Conservation (phyloP, 225 moss, liverwort and hornwort genomes). For the Physcomitrellopsis africana region DNA sequence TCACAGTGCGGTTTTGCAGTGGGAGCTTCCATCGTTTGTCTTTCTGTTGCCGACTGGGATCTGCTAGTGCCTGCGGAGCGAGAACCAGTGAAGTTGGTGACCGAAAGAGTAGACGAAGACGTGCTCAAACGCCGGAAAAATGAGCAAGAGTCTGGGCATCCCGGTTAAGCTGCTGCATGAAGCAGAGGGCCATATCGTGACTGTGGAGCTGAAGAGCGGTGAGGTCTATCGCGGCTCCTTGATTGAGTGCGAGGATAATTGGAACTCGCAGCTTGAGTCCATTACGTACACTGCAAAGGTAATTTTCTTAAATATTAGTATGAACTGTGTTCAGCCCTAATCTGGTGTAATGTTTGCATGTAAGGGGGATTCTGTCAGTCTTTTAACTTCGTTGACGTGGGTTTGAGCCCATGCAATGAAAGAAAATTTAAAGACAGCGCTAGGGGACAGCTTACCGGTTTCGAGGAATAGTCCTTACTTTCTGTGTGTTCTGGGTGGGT, state of each 20-base stretch:
- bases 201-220: conserved; percentile 74
- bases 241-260: conserved; percentile 76
- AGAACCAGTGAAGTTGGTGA: conserved; percentile 2
- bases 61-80: neutral
- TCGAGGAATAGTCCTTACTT: neutral
- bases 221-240: conserved; percentile 68
- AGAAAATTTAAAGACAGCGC: neutral
- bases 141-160: conserved; percentile 78
- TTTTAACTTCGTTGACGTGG: neutral
- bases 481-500: neutral
- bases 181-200: conserved; percentile 76
- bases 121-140: conserved; percentile 30
- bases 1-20: neutral
- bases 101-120: neutral
- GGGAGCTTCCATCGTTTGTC: neutral
- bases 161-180: conserved; percentile 74
- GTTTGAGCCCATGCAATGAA: neutral
- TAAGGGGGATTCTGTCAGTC: conserved; percentile 12
- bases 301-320: neutral
- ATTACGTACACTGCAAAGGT: conserved; percentile 73
- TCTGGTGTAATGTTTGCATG: neutral
- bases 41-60: neutral
- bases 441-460: conserved; percentile 4
- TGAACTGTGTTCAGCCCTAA: neutral
- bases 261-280: conserved; percentile 72